Percentiles rank a stretch among this genome's conserved stretches.
These are phyloP conservation scores for Geotrichum candidum DNA, from an alignment of 1,139 yeast genomes.

Conservation along the genomic window DNA sequence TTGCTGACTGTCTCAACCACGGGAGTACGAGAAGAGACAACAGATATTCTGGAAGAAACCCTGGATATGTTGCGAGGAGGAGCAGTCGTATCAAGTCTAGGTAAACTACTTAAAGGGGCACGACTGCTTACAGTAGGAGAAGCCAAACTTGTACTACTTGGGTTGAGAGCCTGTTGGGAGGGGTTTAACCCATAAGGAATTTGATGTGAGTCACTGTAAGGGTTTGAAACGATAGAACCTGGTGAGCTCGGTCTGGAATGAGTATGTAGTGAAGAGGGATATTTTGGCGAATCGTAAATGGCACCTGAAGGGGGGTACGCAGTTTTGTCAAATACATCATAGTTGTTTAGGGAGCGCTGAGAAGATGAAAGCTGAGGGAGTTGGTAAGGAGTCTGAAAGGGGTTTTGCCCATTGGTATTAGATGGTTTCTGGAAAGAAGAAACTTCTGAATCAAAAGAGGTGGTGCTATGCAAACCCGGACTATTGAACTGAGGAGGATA, in stretches of 20 bases:
- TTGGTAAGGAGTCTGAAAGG: slow-evolving; percentile 10
- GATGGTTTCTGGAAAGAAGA: slow-evolving; percentile 8
- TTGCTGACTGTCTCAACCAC: neutral
- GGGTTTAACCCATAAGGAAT: neutral
- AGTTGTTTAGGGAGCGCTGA: slow-evolving; percentile 11
- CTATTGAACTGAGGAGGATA: neutral
- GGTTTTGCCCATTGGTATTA: slow-evolving; percentile 2
- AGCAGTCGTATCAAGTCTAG: neutral
- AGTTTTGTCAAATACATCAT: slow-evolving; percentile 12
- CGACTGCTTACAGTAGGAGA: neutral
- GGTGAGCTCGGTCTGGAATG: slow-evolving; percentile 12
- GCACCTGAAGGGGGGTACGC: slow-evolving; percentile 16
- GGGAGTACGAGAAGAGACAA: slow-evolving; percentile 12
- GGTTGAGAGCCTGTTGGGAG: slow-evolving; percentile 11
- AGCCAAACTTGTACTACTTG: slow-evolving; percentile 8
- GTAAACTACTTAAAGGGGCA: neutral
- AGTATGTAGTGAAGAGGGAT: slow-evolving; percentile 9
- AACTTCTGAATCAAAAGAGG: slow-evolving; percentile 4
- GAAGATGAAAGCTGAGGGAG: slow-evolving; percentile 13
- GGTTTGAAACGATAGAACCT: slow-evolving; percentile 6
- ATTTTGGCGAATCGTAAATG: slow-evolving; percentile 11
- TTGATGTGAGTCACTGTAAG: slow-evolving; percentile 11
- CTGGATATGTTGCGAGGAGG: neutral
- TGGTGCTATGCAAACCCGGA: neutral
- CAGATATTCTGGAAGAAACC: slow-evolving; percentile 7